phyloP scores from a whole-genome alignment of 768 basidiomycete species.

The Hygrocybe punicea region DNA sequence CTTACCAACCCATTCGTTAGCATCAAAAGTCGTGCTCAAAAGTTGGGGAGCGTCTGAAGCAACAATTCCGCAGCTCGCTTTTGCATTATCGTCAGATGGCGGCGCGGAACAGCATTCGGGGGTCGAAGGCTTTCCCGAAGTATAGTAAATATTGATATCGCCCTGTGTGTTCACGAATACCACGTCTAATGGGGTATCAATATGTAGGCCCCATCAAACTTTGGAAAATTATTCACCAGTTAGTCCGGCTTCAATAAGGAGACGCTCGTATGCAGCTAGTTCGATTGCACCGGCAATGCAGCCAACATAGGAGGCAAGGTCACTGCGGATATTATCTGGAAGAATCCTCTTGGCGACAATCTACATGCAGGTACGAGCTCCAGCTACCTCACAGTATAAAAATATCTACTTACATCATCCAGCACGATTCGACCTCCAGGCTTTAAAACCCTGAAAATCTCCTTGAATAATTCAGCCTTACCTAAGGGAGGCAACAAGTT shows the following conservation, averaged over 20 bases:
- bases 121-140: conserved; percentile 11
- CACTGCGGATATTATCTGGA: conserved; percentile 40
- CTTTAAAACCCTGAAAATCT: conserved; percentile 50
- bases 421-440: conserved; percentile 54
- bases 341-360: conserved; percentile 47
- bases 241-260: conserved; percentile 43
- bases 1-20: conserved; percentile 47
- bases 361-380: conserved; percentile 23
- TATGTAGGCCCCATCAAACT: not conserved
- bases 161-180: conserved; percentile 39
- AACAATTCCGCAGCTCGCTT: conserved; percentile 1
- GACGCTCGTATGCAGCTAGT: conserved; percentile 35
- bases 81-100: not conserved
- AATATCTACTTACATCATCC: conserved; percentile 42
- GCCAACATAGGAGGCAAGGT: conserved; percentile 40
- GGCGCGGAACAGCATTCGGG: too few species aligned
- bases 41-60: not conserved
- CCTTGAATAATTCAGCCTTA: conserved; percentile 43
- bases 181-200: conserved; percentile 32
- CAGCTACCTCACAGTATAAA: not conserved
- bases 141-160: conserved; percentile 41
- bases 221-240: conserved; percentile 25
- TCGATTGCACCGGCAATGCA: conserved; percentile 48
- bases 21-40: conserved; percentile 26
- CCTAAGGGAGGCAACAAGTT: conserved; percentile 45